Evolutionary conservation across 164 flowering plant species (phyloP), one percentile per base, ranked within the genome.

Genomic region (Stephania cephalantha): DNA sequence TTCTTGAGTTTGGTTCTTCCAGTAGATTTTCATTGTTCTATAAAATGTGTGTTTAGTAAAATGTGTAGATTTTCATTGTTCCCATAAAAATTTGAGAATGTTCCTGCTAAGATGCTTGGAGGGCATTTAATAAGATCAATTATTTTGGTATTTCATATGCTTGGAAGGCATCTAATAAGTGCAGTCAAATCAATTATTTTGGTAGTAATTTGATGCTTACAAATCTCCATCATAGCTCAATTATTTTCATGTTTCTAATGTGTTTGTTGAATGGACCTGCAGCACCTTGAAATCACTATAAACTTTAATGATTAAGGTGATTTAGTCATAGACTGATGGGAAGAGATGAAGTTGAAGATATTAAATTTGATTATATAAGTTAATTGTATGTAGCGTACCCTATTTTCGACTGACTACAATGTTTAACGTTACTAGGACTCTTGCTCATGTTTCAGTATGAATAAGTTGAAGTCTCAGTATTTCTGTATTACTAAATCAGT

Each of bases 141-240:
- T n/a, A n/a, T n/a, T n/a, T n/a, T n/a, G n/a, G n/a, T n/a, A n/a
- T n/a, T n/a, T n/a, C n/a, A n/a, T n/a, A n/a, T n/a, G n/a, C n/a
- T n/a, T n/a, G n/a, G n/a, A n/a, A n/a, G n/a, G n/a, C n/a, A n/a
- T n/a, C n/a, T n/a, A n/a, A n/a, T n/a, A n/a, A n/a, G n/a, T n/a
- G n/a, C n/a, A n/a, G n/a, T n/a, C n/a, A n/a, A n/a, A n/a, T n/a
- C n/a, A n/a, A n/a, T n/a, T n/a, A n/a, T n/a, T n/a, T n/a, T n/a
- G 97, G 99, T 92, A 83, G 69, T 35, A 63, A 3, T 44, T 61
- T 44, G 29, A 31, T 45, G 22, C 18, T 46, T 73, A 20, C 30
- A 46, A 46, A 29, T 66, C 35, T 30, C 15, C 20, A 68, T 68
- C 70, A 31, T 35, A 9, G 17, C 12, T 68, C 46, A 31, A 15